These are phyloP conservation scores for Suillus clintonianus DNA, from an alignment of 768 basidiomycete genomes.

Conservation along the genomic window DNA sequence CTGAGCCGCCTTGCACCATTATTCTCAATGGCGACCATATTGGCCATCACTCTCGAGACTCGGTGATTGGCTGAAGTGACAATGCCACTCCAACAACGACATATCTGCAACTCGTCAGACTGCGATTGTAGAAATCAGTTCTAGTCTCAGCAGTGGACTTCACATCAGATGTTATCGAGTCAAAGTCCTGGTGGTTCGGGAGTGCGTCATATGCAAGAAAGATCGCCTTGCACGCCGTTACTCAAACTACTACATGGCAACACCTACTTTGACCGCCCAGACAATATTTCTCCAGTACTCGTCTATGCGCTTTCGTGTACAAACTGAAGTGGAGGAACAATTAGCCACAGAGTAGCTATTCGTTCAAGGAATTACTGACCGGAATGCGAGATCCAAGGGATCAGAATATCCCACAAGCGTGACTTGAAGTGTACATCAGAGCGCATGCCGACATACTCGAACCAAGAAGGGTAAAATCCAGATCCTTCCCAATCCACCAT, in stretches of 20 bases:
- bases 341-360: background rate
- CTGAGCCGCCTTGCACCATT: too few species aligned
- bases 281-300: background rate
- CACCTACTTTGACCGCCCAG: background rate
- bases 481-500: slow-evolving; percentile 20
- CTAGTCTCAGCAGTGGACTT: background rate
- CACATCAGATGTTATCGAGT: background rate
- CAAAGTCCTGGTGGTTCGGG: too few species aligned
- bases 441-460: slow-evolving; percentile 16
- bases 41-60: too few species aligned
- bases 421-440: background rate
- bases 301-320: background rate
- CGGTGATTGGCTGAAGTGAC: too few species aligned
- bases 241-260: background rate
- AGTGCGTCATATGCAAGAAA: background rate
- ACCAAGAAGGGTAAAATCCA: slow-evolving; percentile 23
- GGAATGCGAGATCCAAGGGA: background rate
- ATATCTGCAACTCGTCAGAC: too few species aligned
- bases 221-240: too few species aligned
- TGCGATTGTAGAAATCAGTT: background rate
- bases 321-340: background rate
- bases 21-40: too few species aligned
- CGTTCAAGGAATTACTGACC: background rate
- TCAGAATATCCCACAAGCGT: background rate
- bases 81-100: too few species aligned